Percentiles rank a stretch among this genome's conserved stretches.
Evolutionary conservation across 805 yeast genomes (phyloP).

Genomic region (Yarrowia sp.): DNA sequence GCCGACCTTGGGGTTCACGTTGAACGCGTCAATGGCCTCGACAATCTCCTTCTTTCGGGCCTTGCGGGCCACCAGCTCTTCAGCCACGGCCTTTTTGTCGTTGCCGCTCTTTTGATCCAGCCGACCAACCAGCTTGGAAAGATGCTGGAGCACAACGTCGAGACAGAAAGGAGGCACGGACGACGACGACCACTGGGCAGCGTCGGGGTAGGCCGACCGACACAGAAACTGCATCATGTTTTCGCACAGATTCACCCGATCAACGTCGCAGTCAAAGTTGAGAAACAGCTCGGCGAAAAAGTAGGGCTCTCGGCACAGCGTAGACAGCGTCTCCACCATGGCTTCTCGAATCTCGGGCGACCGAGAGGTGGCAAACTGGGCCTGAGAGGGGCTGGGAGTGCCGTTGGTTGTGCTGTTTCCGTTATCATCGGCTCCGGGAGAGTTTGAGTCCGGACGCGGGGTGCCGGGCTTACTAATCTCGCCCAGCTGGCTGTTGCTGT

Average conservation of each 20-base stretch:
- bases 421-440: constrained; percentile 28
- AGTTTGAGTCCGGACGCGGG: constrained; percentile 39
- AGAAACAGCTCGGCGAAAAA: constrained; percentile 79
- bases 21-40: constrained; percentile 75
- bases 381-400: constrained; percentile 41
- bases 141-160: constrained; percentile 79
- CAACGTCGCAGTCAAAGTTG: constrained; percentile 89
- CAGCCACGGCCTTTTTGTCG: constrained; percentile 39
- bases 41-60: constrained; percentile 73
- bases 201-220: constrained; percentile 81
- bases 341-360: constrained; percentile 66
- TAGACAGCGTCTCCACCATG: constrained; percentile 81
- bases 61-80: constrained; percentile 41
- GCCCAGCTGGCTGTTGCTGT: constrained; percentile 10
- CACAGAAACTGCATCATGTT: constrained; percentile 74
- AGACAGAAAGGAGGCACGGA: constrained; percentile 92
- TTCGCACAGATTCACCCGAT: constrained; percentile 76
- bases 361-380: constrained; percentile 41
- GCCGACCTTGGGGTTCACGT: constrained; percentile 80
- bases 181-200: constrained; percentile 78
- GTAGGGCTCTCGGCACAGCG: constrained; percentile 62
- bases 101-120: constrained; percentile 49
- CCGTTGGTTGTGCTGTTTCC: constrained; percentile 14
- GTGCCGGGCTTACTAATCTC: constrained; percentile 39
- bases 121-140: constrained; percentile 66